Conservation (phyloP, 208 protist genomes). For the Crithidia mellificae region DNA sequence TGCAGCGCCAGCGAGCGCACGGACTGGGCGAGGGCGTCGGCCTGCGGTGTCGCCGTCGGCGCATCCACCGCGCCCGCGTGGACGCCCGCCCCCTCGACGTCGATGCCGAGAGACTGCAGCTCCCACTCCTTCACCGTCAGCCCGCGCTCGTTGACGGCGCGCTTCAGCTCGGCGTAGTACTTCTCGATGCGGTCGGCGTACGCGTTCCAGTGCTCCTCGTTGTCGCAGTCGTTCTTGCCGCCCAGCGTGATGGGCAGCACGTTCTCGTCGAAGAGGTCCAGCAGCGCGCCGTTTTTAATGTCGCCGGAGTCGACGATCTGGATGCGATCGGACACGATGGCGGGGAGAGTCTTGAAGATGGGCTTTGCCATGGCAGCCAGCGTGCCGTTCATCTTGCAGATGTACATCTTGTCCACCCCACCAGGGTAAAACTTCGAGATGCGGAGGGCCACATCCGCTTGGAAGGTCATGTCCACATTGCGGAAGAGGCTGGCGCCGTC, state of each 20-base stretch:
- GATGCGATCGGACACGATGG: constrained; percentile 40
- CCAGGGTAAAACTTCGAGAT: constrained; percentile 62
- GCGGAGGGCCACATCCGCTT: no score
- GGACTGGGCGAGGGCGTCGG: constrained; percentile 24
- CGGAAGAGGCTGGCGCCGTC: constrained; percentile 38
- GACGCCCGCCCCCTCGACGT: neutral
- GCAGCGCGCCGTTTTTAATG: constrained; percentile 26
- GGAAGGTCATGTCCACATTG: constrained; percentile 53
- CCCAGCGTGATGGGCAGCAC: constrained; percentile 48
- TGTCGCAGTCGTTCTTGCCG: constrained; percentile 46
- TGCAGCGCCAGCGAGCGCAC: constrained; percentile 14
- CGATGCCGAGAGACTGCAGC: neutral
- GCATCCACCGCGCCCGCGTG: neutral
- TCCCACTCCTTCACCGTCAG: neutral
- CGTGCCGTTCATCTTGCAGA: constrained; percentile 53
- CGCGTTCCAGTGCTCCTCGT: constrained; percentile 1
- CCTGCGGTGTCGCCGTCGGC: neutral
- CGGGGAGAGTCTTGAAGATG: constrained; percentile 39
- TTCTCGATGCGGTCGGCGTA: neutral
- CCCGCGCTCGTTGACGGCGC: neutral
- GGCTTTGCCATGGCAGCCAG: constrained; percentile 43
- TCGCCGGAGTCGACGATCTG: constrained; percentile 36
- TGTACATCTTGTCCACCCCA: constrained; percentile 45
- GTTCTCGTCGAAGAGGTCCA: constrained; percentile 36
- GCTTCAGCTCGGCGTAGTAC: neutral